Conservation (phyloP, 805 yeast genomes). For the Candida corydali region DNA sequence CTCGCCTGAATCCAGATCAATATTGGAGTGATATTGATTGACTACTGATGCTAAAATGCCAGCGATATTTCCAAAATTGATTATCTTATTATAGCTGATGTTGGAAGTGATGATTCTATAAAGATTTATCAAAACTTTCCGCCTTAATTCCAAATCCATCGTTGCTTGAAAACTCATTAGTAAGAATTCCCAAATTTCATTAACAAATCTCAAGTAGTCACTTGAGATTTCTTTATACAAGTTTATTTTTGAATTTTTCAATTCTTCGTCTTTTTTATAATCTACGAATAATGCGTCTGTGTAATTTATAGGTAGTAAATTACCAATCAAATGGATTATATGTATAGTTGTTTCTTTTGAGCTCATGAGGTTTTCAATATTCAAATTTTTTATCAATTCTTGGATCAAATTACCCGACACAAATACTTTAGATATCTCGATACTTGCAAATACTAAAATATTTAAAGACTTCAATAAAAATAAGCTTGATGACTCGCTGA, state of each 20-base stretch:
- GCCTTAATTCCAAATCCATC: constrained; percentile 61
- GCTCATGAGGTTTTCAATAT: constrained; percentile 70
- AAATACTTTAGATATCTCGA: constrained; percentile 41
- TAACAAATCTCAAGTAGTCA: constrained; percentile 34
- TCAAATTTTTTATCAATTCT: constrained; percentile 29
- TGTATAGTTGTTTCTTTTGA: constrained; percentile 58
- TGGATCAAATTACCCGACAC: constrained; percentile 49
- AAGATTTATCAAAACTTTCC: constrained; percentile 50
- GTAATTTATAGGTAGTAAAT: constrained; percentile 51
- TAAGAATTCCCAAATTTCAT: constrained; percentile 48
- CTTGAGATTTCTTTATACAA: constrained; percentile 22
- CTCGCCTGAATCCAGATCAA: constrained; percentile 1
- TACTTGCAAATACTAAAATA: constrained; percentile 39
- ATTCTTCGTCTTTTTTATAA: constrained; percentile 19
- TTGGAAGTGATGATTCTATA: constrained; percentile 46
- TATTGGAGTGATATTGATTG: constrained; percentile 32
- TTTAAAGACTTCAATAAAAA: constrained; percentile 41
- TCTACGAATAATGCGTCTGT: constrained; percentile 28
- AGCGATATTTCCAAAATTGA: constrained; percentile 35
- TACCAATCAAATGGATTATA: constrained; percentile 51
- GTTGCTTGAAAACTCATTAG: constrained; percentile 68
- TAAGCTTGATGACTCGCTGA: constrained; percentile 27
- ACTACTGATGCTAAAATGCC: constrained; percentile 57
- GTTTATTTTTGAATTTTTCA: constrained; percentile 20
- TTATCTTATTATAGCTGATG: constrained; percentile 19